Percentiles rank a stretch among this genome's conserved stretches.
Evolutionary conservation across 2,329 filamentous ascomycete species (phyloP).

Genomic region (Fragosphaeria purpurea): DNA sequence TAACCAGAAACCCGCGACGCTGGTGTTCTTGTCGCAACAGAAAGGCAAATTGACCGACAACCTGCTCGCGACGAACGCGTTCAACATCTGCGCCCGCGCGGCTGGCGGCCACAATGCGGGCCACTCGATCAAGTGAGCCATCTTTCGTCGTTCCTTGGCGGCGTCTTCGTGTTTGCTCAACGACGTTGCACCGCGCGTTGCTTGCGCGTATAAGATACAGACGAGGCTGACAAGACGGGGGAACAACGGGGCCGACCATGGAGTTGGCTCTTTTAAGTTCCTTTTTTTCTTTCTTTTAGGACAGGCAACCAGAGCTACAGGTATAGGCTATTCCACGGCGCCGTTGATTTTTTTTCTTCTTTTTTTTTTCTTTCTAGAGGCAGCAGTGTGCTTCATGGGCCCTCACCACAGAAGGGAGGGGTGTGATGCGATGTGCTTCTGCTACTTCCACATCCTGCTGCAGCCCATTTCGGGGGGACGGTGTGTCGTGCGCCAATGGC

Average conservation of each 20-base stretch:
- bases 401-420: not conserved
- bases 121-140: slow-evolving; percentile 28
- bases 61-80: slow-evolving; percentile 10
- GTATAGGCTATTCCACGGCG: slow-evolving; percentile 4
- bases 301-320: slow-evolving; percentile 14
- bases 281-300: slow-evolving; percentile 1
- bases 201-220: too few species aligned
- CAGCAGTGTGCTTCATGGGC: not conserved
- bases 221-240: slow-evolving; percentile 2
- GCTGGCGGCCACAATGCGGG: slow-evolving; percentile 53
- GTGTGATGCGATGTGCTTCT: not conserved
- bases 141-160: too few species aligned
- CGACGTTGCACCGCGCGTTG: too few species aligned
- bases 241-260: not conserved
- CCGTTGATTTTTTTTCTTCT: not conserved
- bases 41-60: slow-evolving; percentile 16
- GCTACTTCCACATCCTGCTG: slow-evolving; percentile 1
- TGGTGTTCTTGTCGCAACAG: not conserved
- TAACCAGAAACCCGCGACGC: not conserved
- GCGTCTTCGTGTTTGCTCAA: too few species aligned
- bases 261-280: too few species aligned
- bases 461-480: too few species aligned
- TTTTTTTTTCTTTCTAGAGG: not conserved
- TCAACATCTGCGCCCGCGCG: slow-evolving; percentile 43
- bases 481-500: not conserved